Conservation (phyloP, 2,329 filamentous ascomycete genomes). For the Trichoderma arundinaceum region DNA sequence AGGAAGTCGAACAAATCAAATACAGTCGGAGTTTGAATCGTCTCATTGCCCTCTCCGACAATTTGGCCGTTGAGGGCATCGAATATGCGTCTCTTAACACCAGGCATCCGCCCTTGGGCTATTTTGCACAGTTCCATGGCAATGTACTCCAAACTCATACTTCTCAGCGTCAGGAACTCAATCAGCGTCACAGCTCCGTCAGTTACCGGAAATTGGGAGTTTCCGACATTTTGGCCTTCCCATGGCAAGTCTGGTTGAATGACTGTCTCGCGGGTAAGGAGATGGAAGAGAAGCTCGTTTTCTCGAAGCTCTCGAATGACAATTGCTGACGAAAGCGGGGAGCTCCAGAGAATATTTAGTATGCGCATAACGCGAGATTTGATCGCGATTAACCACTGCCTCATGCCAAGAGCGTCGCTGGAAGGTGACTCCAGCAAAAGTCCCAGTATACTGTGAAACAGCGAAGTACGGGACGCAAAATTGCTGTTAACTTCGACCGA, state of each 20-base stretch:
- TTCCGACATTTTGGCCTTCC: conserved; percentile 68
- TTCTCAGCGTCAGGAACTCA: conserved; percentile 78
- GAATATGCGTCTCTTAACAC: conserved; percentile 70
- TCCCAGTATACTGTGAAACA: conserved; percentile 82
- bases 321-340: conserved; percentile 75
- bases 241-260: conserved; percentile 73
- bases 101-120: conserved; percentile 71
- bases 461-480: conserved; percentile 73
- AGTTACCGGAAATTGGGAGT: conserved; percentile 71
- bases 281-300: conserved; percentile 78
- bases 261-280: conserved; percentile 74
- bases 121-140: conserved; percentile 83
- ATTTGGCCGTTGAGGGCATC: conserved; percentile 80
- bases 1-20: conserved; percentile 96
- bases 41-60: conserved; percentile 67
- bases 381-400: conserved; percentile 71
- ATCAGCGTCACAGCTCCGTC: conserved; percentile 72
- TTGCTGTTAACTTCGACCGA: conserved; percentile 70
- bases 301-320: conserved; percentile 80
- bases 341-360: conserved; percentile 81
- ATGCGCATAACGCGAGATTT: conserved; percentile 74
- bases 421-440: conserved; percentile 74
- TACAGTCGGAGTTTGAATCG: conserved; percentile 72
- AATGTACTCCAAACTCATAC: conserved; percentile 82
- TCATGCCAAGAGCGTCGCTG: conserved; percentile 64